Base-by-base conservation (phyloP, 441 rosid genomes). In the Hypseocharis bilobata region DNA sequence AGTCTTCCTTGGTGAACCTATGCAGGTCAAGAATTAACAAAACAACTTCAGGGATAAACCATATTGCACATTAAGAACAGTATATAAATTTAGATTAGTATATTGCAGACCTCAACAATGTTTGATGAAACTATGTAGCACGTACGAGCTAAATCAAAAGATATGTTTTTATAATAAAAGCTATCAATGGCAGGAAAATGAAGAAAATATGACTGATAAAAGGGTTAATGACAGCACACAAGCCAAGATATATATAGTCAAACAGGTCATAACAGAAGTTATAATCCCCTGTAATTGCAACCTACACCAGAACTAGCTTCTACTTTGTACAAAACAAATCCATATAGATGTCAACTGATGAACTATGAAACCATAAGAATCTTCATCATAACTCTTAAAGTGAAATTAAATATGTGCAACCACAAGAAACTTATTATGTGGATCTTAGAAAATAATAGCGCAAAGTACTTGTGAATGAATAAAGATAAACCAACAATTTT, bases 1-100 rank as follows among this genome's bases (percentile, higher is more conserved):
- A 92, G 89, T 67, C 84, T 82, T 63, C 88, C 86, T 0, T 76
- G 81, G 68, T 85, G 87, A 74, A 83, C 92, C 96, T 92, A 78
- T 30, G 69, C 7, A 25, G 22, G n/a, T 22, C 26, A 52, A 10
- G 28, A 6, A n/a, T 52, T 25, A 25, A 52, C 28, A 22, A 52
- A 52, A 52, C 58, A 52, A 22, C 22, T 52, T 8, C 58, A 6
- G 16, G 56, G 44, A 38, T 38, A n/a, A 38, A 52, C 58, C 29
- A 23, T 52, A n/a, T 52, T 19, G 23, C 28, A 22, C 3, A 52
- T 23, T 20, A 28, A 22, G 23, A 52, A 52, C 23, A 52, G 58
- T 52, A 23, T 52, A 58, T 70, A 13, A 55, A 49, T 40, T 65
- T 49, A 26, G 17, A 16, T 51, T 59, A 42, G 34, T 17, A 45